Conservation (phyloP, 1,139 yeast genomes). For the Casaregolazyma lundiana region DNA sequence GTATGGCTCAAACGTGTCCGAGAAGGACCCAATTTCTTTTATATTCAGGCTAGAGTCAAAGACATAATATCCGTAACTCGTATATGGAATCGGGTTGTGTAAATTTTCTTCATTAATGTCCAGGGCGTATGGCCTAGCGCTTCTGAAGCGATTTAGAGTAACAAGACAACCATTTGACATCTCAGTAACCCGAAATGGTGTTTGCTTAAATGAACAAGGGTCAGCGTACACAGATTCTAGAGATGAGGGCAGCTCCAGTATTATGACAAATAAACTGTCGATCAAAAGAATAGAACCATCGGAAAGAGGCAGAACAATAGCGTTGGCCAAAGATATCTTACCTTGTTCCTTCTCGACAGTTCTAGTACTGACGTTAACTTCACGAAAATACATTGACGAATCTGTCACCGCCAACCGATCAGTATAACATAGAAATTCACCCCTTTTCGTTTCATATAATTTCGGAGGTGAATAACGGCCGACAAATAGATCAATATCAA, state of each 20-base stretch:
- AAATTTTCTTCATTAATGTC: background rate
- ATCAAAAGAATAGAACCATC: background rate
- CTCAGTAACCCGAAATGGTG: background rate
- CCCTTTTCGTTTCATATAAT: background rate
- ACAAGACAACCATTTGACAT: background rate
- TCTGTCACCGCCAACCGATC: background rate
- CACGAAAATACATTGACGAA: background rate
- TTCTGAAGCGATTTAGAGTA: constrained; percentile 1
- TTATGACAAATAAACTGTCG: background rate
- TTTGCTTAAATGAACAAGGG: background rate
- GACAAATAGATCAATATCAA: background rate
- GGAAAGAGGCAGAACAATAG: background rate
- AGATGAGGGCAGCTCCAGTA: background rate
- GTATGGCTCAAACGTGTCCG: background rate
- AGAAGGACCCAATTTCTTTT: background rate
- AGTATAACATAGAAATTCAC: background rate
- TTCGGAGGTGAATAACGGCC: background rate
- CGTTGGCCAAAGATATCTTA: background rate
- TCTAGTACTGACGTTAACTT: background rate
- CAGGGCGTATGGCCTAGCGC: background rate
- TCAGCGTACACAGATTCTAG: background rate
- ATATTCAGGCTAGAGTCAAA: background rate
- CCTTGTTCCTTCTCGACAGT: background rate
- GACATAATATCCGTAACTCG: background rate
- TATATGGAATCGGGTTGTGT: background rate